phyloP scores from a whole-genome alignment of 1,139 yeast species.

The Pichia sp. region DNA sequence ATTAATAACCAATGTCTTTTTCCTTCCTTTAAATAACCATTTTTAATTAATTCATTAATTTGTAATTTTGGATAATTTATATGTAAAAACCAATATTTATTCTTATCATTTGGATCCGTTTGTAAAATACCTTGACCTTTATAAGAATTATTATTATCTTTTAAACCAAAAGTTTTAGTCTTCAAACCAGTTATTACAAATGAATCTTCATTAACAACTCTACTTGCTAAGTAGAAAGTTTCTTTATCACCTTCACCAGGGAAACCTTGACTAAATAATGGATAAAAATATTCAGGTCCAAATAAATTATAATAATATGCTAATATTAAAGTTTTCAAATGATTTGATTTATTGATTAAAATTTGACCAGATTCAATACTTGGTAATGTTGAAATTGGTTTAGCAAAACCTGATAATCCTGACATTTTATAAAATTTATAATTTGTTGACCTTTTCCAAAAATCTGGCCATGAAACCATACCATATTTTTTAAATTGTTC shows the following conservation, averaged over 20 bases:
- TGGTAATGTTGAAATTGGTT: conserved; percentile 23
- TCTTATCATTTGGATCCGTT: conserved; percentile 21
- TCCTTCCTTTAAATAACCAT: conserved; percentile 16
- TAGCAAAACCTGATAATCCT: conserved; percentile 16
- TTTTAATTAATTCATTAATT: conserved; percentile 15
- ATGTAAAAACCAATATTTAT: conserved; percentile 24
- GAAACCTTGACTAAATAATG: conserved; percentile 28
- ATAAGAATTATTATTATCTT: conserved; percentile 19
- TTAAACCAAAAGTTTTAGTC: conserved; percentile 25
- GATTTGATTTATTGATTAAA: conserved; percentile 24
- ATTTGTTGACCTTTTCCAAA: conserved; percentile 58
- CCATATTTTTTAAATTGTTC: conserved; percentile 32
- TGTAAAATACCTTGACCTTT: conserved; percentile 28
- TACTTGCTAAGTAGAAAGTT: conserved; percentile 26
- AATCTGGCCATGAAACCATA: conserved; percentile 61
- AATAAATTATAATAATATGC: conserved; percentile 26
- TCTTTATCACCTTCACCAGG: conserved; percentile 30
- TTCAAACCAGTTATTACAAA: conserved; percentile 23
- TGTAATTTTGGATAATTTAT: conserved; percentile 26
- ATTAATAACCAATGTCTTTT: conserved; percentile 23
- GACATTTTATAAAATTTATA: conserved; percentile 33
- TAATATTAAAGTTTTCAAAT: conserved; percentile 24
- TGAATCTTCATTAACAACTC: conserved; percentile 24
- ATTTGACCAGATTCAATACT: conserved; percentile 28
- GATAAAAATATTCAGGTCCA: conserved; percentile 28